Base-by-base conservation (phyloP, 2,329 filamentous ascomycete species). In the Fusarium irregulare region DNA sequence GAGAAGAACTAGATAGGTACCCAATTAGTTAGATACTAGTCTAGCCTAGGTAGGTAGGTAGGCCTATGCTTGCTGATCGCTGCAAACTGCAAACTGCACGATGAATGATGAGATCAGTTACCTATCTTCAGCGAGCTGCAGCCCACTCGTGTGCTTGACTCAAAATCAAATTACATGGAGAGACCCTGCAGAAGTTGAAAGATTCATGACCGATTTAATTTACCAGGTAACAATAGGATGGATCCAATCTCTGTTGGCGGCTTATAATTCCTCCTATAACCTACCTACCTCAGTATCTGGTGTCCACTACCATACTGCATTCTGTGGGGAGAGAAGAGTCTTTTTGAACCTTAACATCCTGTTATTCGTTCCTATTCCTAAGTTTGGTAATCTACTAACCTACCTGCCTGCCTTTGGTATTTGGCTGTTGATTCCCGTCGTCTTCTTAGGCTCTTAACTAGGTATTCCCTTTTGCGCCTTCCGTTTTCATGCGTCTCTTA, bases 141-240 rank as follows among this genome's bases (percentile, higher is more conserved):
- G 37, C 14, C 34, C 28, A 44, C 58, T 40, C 41, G 21, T 44
- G 16, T 27, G n/a, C 21, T 46, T n/a, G 16, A 25, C 25, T 47
- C 25, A 49, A 44, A 44, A 28, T 42, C 51, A 21, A 54, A 54
- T 37, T 63, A 41, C 49, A 63, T 55, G 63, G 48, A 58, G 53
- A 67, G 47, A 58, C 57, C 63, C 57, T 63, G 63, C 44, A 46
- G 45, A 55, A 45, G 34, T 40, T 34, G 23, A 53, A 41, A 51
- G 23, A 18, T 41, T 51, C 23, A 28, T 25, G n/a, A 10, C 25
- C 20, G 23, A 28, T 27, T 53, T 53, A 20, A 53, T 53, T 49
- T 28, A 25, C 18, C 23, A 28, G 23, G 30, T 37, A 50, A 12
- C 47, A 20, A 18, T 18, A 20, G 25, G 32, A 51, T 27, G 34